Conservation (phyloP, 1,284 basidiomycete species). For the Ceratobasidium sp. region DNA sequence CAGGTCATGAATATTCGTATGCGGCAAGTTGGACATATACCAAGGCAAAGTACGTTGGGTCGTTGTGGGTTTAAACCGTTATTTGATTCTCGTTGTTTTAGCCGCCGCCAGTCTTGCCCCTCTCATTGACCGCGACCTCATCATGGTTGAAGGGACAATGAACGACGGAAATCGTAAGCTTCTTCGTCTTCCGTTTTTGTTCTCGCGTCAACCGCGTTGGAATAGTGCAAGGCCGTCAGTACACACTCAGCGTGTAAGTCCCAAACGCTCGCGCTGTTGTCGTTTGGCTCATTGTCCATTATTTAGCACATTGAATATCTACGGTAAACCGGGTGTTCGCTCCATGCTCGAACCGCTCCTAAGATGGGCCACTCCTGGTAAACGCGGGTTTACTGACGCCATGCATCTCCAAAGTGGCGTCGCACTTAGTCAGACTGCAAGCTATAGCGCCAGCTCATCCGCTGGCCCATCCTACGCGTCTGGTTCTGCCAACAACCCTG, state of each 20-base stretch:
- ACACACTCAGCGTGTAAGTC: slow-evolving; percentile 18
- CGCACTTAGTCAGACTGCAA: slow-evolving; percentile 28
- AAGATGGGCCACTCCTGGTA: slow-evolving; percentile 77
- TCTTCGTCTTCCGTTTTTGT: slow-evolving; percentile 4
- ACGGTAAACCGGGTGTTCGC: slow-evolving; percentile 66
- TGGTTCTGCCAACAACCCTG: slow-evolving; percentile 47
- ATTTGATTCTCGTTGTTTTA: background rate
- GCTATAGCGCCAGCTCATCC: slow-evolving; percentile 45
- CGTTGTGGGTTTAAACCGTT: background rate
- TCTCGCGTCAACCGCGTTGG: slow-evolving; percentile 17
- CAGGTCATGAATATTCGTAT: slow-evolving; percentile 80
- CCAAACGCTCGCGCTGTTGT: slow-evolving; percentile 39
- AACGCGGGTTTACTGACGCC: slow-evolving; percentile 59
- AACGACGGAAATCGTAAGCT: slow-evolving; percentile 74
- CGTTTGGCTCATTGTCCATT: slow-evolving; percentile 9
- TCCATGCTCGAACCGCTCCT: slow-evolving; percentile 71
- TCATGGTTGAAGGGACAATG: slow-evolving; percentile 75
- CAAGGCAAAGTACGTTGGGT: slow-evolving; percentile 57
- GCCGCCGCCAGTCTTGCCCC: slow-evolving; percentile 72
- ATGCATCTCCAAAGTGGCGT: slow-evolving; percentile 49
- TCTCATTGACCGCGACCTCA: slow-evolving; percentile 69
- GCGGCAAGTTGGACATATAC: slow-evolving; percentile 82
- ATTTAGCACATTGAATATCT: slow-evolving; percentile 74
- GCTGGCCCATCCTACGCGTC: slow-evolving; percentile 41
- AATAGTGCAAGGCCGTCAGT: slow-evolving; percentile 32